Base-by-base conservation (phyloP, 495 filamentous ascomycete species). In the Pseudevernia furfuracea region DNA sequence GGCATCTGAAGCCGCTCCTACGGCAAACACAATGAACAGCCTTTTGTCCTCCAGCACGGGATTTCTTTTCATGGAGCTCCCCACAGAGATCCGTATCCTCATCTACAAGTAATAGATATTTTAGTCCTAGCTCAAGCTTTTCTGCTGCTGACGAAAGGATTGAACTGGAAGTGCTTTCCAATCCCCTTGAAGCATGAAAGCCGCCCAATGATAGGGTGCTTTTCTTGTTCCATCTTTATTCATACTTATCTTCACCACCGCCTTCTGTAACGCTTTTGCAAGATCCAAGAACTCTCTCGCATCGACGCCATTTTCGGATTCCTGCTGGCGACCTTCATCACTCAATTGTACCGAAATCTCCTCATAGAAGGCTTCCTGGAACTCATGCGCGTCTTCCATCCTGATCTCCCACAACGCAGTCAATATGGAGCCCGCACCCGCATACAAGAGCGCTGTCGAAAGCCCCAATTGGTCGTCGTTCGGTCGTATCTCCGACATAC, bases 171-270 rank as follows among this genome's bases (percentile, higher is more conserved):
- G 56, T 38, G 56, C 56, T 28, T 25, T 61, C 59, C 59, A 61
- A 48, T 41, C 23, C 23, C 59, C 39, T 0, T 61, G 59, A 10
- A 61, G 41, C 15, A 61, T 23, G 59, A 61, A 61, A 48, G 34
- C 38, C n/a, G 38, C 59, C 38, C 59, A 61, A 61, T 61, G 59
- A 48, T 61, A 61, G 28, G 59, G 59, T 34, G 56, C 56, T 38
- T 34, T 23, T 38, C 59, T 44, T 23, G 37, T 25, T 61, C 59
- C 39, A 21, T 61, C 59, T 21, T 28, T 10, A 17, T 61, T 48
- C 59, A 46, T 48, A 11, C 17, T 44, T 23, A 61, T n/a, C 15
- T 30, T 44, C 21, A 61, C 23, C 59, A 49, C 4, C 38, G 36
- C 59, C 59, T 43, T 61, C 38, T 61, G 59, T 37, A 61, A 9